Base-by-base conservation (phyloP, 148 eudicot species). In the Nepenthes mirabilis region DNA sequence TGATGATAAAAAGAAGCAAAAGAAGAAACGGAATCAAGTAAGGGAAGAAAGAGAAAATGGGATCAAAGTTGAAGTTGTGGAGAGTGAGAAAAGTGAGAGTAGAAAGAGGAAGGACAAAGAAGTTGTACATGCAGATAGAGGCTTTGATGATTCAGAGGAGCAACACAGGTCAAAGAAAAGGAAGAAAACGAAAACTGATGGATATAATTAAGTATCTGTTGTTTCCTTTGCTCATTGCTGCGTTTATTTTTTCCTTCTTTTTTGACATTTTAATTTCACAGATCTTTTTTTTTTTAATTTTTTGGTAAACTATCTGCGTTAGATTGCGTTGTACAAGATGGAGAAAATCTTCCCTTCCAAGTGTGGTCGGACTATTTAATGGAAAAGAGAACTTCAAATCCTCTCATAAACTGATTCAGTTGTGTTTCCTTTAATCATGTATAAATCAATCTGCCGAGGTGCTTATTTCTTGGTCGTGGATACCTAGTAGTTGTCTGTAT, bases 71-170 rank as follows among this genome's bases (percentile, higher is more conserved):
- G 65, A 59, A 37, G 43, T 7, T 43, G 59, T 58, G 61, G 64
- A 34, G 14, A 48, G 52, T n/a, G 52, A 65, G 64, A 68, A 59
- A 50, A 70, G 55, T 56, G 65, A 59, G 58, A 60, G 66, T 70
- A 70, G 59, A 62, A 81, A 72, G 62, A 74, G 79, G 60, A 70
- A 69, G 53, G 72, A 59, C n/a, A 68, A 59, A 74, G 56, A 62
- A 62, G 59, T 61, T 43, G 57, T 14, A 23, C 23, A 23, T 23
- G 23, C 23, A 45, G 62, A 55, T 47, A 71, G 37, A 48, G 68
- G 47, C 5, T 33, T 58, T 7, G 67, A 57, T 1, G 62, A 67
- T 63, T 69, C 60, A 34, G 74, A 54, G 61, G 76, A 75, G 62
- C 57, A 51, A 52, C 64, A 63, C 45, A 58, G 64, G 45, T 53